Percentiles rank a stretch among this genome's conserved stretches.
These are phyloP conservation scores for Eucalyptus sideroxylon DNA, from an alignment of 345 rosid genomes.

Conservation along the genomic window DNA sequence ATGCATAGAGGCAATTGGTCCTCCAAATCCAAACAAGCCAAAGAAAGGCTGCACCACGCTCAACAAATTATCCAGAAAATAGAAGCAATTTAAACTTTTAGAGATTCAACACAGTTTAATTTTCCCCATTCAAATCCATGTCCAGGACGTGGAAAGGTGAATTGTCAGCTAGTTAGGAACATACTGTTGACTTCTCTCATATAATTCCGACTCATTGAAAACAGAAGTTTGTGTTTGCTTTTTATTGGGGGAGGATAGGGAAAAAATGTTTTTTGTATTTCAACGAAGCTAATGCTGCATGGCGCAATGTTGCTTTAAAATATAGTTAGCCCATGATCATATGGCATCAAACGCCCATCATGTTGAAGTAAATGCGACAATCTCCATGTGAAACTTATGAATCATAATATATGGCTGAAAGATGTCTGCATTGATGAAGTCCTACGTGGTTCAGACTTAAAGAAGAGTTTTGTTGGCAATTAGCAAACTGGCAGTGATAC, in stretches of 20 bases:
- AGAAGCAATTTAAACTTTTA: neutral
- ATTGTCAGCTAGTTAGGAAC: neutral
- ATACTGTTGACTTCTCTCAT: neutral
- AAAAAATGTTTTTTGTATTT: neutral
- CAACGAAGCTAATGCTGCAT: neutral
- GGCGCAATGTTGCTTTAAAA: neutral
- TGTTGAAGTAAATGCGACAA: neutral
- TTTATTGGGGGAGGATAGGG: neutral
- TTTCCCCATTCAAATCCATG: neutral
- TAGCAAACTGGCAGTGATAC: neutral
- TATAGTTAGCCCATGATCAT: neutral
- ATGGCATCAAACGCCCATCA: neutral
- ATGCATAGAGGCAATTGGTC: constrained; percentile 47
- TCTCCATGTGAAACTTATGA: neutral
- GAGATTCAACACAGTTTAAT: neutral
- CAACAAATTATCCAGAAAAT: neutral
- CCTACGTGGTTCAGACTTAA: neutral
- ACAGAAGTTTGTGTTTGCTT: neutral
- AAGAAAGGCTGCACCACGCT: constrained; percentile 30
- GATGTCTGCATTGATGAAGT: neutral
- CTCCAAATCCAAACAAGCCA: constrained; percentile 65
- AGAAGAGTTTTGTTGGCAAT: neutral
- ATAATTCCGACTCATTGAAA: neutral
- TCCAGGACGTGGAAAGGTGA: neutral
- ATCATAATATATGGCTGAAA: neutral